These are phyloP conservation scores for Chalciporus chontae DNA, from an alignment of 768 basidiomycete genomes.

Conservation along the genomic window DNA sequence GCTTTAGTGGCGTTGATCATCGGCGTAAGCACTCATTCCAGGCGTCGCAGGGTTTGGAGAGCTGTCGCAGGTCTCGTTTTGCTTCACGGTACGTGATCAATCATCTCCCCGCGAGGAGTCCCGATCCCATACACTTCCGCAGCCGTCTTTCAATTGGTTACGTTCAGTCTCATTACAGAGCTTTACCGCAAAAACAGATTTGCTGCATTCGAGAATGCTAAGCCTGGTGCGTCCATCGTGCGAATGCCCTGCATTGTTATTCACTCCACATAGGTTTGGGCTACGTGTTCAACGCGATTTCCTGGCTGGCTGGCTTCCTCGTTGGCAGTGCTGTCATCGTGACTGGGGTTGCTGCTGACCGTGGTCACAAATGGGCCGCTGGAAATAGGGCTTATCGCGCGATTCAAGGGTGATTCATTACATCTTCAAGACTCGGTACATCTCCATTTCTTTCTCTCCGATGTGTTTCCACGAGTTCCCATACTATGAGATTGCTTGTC, in stretches of 20 bases:
- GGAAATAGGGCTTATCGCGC: conserved; percentile 64
- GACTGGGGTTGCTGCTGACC: conserved; percentile 55
- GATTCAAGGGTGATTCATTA: conserved; percentile 21
- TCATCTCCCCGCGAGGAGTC: neutral
- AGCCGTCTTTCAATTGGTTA: conserved; percentile 59
- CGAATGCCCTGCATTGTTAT: neutral
- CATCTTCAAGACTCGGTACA: too few relatives aligned
- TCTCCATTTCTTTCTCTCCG: too few relatives aligned
- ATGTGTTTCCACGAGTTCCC: neutral
- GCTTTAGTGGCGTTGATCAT: conserved; percentile 58
- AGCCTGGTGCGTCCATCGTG: conserved; percentile 46
- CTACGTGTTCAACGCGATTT: conserved; percentile 54
- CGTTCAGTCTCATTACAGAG: conserved; percentile 64
- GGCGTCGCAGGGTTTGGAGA: conserved; percentile 74
- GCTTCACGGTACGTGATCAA: conserved; percentile 46
- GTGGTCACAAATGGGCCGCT: conserved; percentile 65
- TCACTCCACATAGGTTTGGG: conserved; percentile 45
- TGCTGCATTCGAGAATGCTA: conserved; percentile 53
- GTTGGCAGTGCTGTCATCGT: conserved; percentile 51
- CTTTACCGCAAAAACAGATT: conserved; percentile 45
- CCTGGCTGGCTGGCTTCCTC: conserved; percentile 58
- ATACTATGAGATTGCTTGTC: neutral
- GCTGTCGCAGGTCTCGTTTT: conserved; percentile 63
- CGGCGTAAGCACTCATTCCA: conserved; percentile 69
- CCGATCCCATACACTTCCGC: neutral